These are phyloP conservation scores for Fusarium scirpi DNA, from an alignment of 2,329 filamentous ascomycete species.

Conservation along the genomic window DNA sequence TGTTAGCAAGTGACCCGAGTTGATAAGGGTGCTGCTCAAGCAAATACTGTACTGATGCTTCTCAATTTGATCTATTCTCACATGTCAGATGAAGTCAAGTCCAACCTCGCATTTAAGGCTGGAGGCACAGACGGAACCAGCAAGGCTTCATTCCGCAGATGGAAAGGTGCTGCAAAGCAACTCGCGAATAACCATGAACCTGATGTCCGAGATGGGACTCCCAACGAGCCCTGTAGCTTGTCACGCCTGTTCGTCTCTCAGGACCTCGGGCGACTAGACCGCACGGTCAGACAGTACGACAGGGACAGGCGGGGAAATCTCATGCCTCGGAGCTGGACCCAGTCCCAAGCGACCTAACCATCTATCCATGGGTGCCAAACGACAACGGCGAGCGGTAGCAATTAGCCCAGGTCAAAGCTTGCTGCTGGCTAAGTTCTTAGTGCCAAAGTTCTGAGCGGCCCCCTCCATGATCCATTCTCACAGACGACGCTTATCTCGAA, in stretches of 20 bases:
- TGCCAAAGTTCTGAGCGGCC: constrained; percentile 32
- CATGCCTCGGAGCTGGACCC: constrained; percentile 25
- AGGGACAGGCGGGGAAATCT: constrained; percentile 43
- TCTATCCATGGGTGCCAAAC: constrained; percentile 23
- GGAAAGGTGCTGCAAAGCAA: constrained; percentile 43
- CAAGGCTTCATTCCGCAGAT: constrained; percentile 46
- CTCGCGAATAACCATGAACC: constrained; percentile 46
- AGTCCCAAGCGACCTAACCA: constrained; percentile 1
- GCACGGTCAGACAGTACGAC: constrained; percentile 31
- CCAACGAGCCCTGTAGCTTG: constrained; percentile 26
- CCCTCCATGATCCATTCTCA: constrained; percentile 8
- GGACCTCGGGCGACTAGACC: constrained; percentile 17
- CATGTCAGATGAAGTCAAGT: constrained; percentile 38
- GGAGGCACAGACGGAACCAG: constrained; percentile 44
- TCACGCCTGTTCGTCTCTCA: constrained; percentile 8
- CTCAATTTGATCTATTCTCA: constrained; percentile 32
- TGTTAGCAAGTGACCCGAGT: constrained; percentile 1
- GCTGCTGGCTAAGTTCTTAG: constrained; percentile 6
- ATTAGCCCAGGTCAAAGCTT: constrained; percentile 23
- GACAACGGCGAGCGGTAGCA: constrained; percentile 21
- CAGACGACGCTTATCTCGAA: constrained; percentile 36
- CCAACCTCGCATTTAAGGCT: constrained; percentile 48
- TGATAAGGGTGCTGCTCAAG: background rate
- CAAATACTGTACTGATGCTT: background rate
- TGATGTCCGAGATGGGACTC: constrained; percentile 46